Base-by-base conservation (phyloP, 2,329 filamentous ascomycete species). In the Fulvia fulva region DNA sequence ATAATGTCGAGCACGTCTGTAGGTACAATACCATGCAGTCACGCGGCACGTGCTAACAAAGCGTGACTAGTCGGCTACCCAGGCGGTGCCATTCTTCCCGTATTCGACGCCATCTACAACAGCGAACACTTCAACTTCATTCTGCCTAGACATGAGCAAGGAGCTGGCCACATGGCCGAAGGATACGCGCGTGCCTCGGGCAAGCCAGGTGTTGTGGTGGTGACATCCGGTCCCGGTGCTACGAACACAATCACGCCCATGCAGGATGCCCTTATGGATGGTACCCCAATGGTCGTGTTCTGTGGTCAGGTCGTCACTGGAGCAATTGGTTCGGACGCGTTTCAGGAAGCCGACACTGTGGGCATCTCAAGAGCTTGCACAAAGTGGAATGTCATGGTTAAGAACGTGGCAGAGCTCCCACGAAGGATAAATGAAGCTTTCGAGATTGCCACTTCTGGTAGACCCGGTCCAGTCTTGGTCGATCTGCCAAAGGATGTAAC, bases 331-430 rank as follows among this genome's bases (percentile, higher is more conserved):
- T 95, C 89, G 63, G 93, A 97, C 74, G 91, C 91, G 57, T 97
- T 97, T 83, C 94, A 99, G 75, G 94, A 97, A 77, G 92, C 91
- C 59, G 94, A 99, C 72, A 87, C 96, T 34, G 81, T 97, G 59
- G 93, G 93, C 67, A 97, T 99, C 74, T 96, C 91, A 32, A 85
- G 93, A 70, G 87, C 92, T 21, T 97, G 92, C 82, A 97, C 92
- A 67, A 97, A 97, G 80, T 99, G 94, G 94, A 97, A 97, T 70
- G 91, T 96, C 60, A 95, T 97, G 91, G 91, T 97, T 51, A 97
- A 95, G 83, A 93, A 88, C 74, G 87, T 96, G 56, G 91, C 90
- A 52, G 94, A 99, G 77, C 82, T 99, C 56, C 94, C 94, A 52
- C 86, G 90, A 69, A 85, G 93, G 65, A 97, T 97, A 72, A 96